Evolutionary conservation across 1,284 basidiomycete genomes (phyloP), one percentile per base, ranked within the genome.

Genomic region (Mycena sp.): DNA sequence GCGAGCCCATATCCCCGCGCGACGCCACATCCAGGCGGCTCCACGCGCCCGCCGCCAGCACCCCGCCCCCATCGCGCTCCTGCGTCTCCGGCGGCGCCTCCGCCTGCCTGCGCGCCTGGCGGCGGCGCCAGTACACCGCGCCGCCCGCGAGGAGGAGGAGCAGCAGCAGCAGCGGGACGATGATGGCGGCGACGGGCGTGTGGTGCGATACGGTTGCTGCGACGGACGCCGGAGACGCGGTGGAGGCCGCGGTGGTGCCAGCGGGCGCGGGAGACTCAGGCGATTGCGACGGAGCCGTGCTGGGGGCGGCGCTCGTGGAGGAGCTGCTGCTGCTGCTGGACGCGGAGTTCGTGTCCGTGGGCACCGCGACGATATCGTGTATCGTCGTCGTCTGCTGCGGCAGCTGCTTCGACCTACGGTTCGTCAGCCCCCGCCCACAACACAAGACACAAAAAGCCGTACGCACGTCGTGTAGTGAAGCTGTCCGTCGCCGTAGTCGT

Each of bases 21-120:
- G 63, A 65, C 9, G 63, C 58, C 55, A 59, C 51, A 40, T 61
- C 64, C 30, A 65, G 60, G 28, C 59, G 59, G 46, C 64, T 62
- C 64, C 64, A 65, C 23, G 60, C 55, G 44, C 64, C 64, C 23
- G 29, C 26, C 17, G 32, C 45, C 19, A n/a, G 19, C 6, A 50
- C 26, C n/a, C 32, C 55, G 4, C 35, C 45, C 6, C 38, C 51
- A 37, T 26, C 38, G 23, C 16, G 21, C 10, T 51, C 29, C n/a
- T 37, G 19, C 41, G 26, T 49, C 25, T 45, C 19, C 17, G 1
- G 32, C 7, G 4, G 3, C n/a, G 14, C 32, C 40, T 30, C 12
- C 37, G 9, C 29, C 4, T 19, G 23, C n/a, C 21, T 32, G 16
- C 46, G 38, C 14, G 30, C 41, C 28, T 19, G 37, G 26, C 50